Percentiles rank a stretch among this genome's conserved stretches.
Conservation (phyloP, 345 rosid species). For the Dovyalis caffra region DNA sequence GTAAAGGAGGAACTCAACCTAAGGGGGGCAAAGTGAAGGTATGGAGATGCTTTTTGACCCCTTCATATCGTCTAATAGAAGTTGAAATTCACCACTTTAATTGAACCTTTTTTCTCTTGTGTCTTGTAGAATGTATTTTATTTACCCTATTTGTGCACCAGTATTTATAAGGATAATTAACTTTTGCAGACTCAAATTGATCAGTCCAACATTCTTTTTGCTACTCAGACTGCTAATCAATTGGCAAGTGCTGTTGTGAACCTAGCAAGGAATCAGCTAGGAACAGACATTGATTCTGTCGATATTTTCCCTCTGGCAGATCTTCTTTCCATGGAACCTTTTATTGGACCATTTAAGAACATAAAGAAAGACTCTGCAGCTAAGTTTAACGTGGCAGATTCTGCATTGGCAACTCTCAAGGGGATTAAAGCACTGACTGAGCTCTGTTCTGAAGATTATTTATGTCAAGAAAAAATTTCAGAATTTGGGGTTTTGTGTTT, state of each 20-base stretch:
- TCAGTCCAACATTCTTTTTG: constrained; percentile 65
- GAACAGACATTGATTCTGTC: constrained; percentile 40
- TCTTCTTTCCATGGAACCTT: constrained; percentile 88
- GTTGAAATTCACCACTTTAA: not conserved
- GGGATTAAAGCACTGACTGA: constrained; percentile 85
- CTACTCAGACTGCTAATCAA: constrained; percentile 65
- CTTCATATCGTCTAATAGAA: constrained; percentile 1
- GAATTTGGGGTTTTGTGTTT: constrained; percentile 77
- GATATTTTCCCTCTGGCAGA: constrained; percentile 66
- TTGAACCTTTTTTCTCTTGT: not conserved
- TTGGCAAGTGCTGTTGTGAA: constrained; percentile 77
- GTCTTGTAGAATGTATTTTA: constrained; percentile 9
- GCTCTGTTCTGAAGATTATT: constrained; percentile 65
- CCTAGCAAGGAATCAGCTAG: constrained; percentile 68
- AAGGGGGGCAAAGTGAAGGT: constrained; percentile 73
- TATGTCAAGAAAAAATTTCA: constrained; percentile 60
- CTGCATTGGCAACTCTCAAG: constrained; percentile 84
- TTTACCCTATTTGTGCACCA: not conserved
- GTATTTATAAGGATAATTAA: constrained; percentile 16
- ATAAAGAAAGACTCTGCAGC: constrained; percentile 63
- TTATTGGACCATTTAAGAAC: constrained; percentile 57
- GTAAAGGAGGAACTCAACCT: constrained; percentile 55
- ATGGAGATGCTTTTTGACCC: constrained; percentile 5
- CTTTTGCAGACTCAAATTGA: constrained; percentile 69
- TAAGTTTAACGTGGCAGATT: constrained; percentile 76